Evolutionary conservation across 331 rosid species (phyloP).

Genomic region (Cucumis variabilis): DNA sequence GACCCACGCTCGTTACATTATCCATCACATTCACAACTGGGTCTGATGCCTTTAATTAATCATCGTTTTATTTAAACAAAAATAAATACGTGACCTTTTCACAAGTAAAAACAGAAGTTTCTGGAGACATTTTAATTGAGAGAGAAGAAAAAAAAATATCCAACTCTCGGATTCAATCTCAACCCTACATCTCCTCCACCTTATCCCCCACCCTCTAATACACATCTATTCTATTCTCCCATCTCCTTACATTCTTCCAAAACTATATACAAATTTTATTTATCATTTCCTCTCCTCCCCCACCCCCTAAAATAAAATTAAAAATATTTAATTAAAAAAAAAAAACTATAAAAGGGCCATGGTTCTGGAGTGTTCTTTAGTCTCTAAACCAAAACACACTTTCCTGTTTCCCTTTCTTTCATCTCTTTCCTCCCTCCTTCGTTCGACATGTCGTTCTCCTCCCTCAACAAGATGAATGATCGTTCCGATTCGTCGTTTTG

Average conservation of each 20-base stretch:
- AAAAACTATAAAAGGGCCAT: constrained; percentile 22
- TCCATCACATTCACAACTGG: constrained; percentile 8
- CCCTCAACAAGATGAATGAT: background rate
- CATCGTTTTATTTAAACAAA: too few species aligned
- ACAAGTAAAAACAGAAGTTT: constrained; percentile 63
- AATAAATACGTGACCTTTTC: background rate
- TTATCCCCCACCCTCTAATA: constrained; percentile 36
- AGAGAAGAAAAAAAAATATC: constrained; percentile 46
- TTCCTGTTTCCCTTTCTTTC: background rate
- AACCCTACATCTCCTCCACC: constrained; percentile 50
- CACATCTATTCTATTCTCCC: background rate
- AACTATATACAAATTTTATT: background rate
- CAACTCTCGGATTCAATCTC: constrained; percentile 50
- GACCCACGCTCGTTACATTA: constrained; percentile 7
- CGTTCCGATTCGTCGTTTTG: constrained; percentile 22
- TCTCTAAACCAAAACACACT: background rate
- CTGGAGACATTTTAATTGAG: constrained; percentile 59
- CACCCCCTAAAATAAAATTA: too few species aligned
- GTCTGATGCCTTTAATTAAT: background rate
- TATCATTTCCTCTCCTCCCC: background rate
- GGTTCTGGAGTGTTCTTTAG: constrained; percentile 31
- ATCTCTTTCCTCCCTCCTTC: background rate
- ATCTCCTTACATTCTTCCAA: background rate
- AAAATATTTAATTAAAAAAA: background rate
- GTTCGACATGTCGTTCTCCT: constrained; percentile 24